phyloP scores from a whole-genome alignment of 306 rosid species.

The Abrus pulchellus region DNA sequence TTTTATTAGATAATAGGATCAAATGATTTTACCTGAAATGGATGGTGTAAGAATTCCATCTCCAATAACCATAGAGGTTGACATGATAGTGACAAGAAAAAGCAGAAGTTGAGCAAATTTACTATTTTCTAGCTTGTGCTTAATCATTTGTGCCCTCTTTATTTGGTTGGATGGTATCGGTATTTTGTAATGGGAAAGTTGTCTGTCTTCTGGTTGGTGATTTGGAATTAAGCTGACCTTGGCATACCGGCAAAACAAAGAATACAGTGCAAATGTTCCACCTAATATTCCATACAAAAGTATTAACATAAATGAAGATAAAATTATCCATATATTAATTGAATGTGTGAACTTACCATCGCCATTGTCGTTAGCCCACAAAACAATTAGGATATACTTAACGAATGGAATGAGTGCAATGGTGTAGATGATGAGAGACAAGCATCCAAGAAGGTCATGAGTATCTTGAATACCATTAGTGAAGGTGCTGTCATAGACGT shows the following conservation, averaged over 20 bases:
- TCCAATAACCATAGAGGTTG: conserved; percentile 79
- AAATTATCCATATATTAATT: no score
- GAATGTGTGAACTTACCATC: no score
- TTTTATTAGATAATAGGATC: no score
- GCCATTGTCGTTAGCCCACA: no score
- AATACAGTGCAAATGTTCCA: conserved; percentile 78
- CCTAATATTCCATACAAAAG: conserved; percentile 49
- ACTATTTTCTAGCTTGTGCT: conserved; percentile 58
- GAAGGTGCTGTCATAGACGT: no score
- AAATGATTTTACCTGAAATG: conserved; percentile 60
- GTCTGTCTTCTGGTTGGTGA: conserved; percentile 66
- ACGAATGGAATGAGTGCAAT: no score
- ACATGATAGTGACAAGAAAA: conserved; percentile 56
- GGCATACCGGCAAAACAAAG: conserved; percentile 58
- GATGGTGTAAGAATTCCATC: conserved; percentile 78
- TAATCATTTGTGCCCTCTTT: conserved; percentile 52
- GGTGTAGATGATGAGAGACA: no score
- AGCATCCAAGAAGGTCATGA: no score
- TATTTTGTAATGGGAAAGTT: conserved; percentile 61
- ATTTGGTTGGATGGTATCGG: conserved; percentile 49
- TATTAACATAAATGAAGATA: no score
- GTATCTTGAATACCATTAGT: no score
- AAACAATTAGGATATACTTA: no score
- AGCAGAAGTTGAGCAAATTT: conserved; percentile 49
- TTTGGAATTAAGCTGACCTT: conserved; percentile 68